Conservation (phyloP, 305 asterid genomes). For the Fraxinus floribunda region DNA sequence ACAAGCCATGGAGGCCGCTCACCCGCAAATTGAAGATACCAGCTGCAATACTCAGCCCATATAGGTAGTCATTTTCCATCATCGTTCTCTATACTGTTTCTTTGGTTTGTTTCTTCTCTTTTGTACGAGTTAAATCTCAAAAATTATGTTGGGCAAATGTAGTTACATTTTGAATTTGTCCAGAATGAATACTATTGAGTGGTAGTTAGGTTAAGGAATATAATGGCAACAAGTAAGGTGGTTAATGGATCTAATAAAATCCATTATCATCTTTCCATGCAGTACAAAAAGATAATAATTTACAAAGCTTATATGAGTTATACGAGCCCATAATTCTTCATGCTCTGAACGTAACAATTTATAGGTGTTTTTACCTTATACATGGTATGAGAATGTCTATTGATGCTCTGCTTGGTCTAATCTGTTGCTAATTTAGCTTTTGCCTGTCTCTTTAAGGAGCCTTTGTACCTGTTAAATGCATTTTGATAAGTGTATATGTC, state of each 20-base stretch:
- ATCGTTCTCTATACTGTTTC: not conserved
- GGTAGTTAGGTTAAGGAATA: not conserved
- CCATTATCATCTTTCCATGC: not conserved
- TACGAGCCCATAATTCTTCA: not conserved
- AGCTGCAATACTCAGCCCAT: slow-evolving; percentile 86
- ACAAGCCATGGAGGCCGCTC: slow-evolving; percentile 97
- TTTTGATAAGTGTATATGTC: not conserved
- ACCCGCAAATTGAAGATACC: slow-evolving; percentile 85
- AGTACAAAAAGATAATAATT: not conserved
- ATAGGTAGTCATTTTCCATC: slow-evolving; percentile 48
- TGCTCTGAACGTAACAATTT: not conserved
- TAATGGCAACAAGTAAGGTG: not conserved
- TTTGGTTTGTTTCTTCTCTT: slow-evolving; percentile 11
- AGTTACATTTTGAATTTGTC: not conserved
- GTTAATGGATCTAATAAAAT: not conserved
- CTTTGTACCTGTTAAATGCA: not conserved
- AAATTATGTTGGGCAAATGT: not conserved
- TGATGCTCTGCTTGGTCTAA: slow-evolving; percentile 11
- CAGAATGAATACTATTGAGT: not conserved
- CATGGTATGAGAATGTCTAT: not conserved
- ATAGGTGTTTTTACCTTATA: not conserved
- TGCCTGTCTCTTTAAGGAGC: not conserved
- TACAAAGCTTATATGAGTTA: not conserved
- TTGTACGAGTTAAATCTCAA: not conserved
- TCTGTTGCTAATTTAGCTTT: not conserved